A percentile compares a stretch with the other conserved stretches of the same genome.
These are phyloP conservation scores for Rutstroemia sp. DNA, from an alignment of 2,329 filamentous ascomycete genomes.

Conservation along the genomic window DNA sequence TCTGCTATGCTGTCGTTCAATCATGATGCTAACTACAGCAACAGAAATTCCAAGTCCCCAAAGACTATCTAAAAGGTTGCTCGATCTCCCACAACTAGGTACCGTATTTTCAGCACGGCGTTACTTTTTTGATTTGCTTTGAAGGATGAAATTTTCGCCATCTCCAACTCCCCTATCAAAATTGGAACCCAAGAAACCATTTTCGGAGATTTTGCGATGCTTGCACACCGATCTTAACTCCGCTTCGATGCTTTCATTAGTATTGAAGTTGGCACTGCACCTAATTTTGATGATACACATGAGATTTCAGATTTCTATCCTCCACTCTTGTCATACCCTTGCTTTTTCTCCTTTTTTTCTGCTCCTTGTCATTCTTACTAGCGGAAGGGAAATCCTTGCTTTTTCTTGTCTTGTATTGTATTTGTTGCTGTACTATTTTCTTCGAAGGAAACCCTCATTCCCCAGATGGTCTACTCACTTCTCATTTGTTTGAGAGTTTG, in stretches of 20 bases:
- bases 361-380: conserved; percentile 25
- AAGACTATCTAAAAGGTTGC: conserved; percentile 41
- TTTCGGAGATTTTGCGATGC: conserved; percentile 25
- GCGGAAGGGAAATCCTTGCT: conserved; percentile 25
- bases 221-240: conserved; percentile 29
- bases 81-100: conserved; percentile 20
- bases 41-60: conserved; percentile 44
- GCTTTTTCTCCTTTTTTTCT: conserved; percentile 21
- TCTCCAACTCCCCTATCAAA: conserved; percentile 30
- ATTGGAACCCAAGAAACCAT: conserved; percentile 24
- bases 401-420: conserved; percentile 25
- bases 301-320: conserved; percentile 19
- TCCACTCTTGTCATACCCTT: conserved; percentile 29
- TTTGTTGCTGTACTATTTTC: conserved; percentile 16
- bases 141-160: conserved; percentile 23
- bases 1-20: background rate
- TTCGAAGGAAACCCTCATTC: background rate
- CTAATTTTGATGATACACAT: conserved; percentile 21
- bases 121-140: conserved; percentile 20
- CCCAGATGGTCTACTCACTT: background rate
- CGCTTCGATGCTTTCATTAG: conserved; percentile 23
- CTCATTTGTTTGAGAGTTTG: conserved; percentile 11
- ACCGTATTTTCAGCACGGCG: conserved; percentile 22
- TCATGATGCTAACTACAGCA: conserved; percentile 16
- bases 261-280: conserved; percentile 37